phyloP scores from a whole-genome alignment of 805 yeast genomes.

The Candida sphagnicola region DNA sequence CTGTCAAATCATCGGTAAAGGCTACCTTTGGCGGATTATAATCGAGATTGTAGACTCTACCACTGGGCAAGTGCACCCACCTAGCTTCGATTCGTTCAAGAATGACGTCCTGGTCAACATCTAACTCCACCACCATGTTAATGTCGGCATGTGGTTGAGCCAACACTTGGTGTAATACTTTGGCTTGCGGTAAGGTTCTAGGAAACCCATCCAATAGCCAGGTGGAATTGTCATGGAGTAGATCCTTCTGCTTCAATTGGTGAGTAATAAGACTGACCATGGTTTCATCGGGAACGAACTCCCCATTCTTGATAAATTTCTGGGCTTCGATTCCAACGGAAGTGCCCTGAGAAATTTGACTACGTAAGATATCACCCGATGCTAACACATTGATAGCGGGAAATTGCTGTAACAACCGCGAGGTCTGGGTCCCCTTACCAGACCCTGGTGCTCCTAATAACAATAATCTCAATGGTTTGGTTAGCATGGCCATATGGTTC shows the following conservation, averaged over 20 bases:
- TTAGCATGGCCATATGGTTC: slow-evolving; percentile 2
- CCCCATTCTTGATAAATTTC: slow-evolving; percentile 55
- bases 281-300: slow-evolving; percentile 66
- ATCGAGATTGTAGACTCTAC: slow-evolving; percentile 79
- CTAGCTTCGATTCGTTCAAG: slow-evolving; percentile 78
- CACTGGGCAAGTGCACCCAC: slow-evolving; percentile 81
- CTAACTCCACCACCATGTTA: slow-evolving; percentile 79
- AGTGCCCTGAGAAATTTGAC: slow-evolving; percentile 55
- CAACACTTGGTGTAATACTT: slow-evolving; percentile 43
- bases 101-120: slow-evolving; percentile 83
- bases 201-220: slow-evolving; percentile 95
- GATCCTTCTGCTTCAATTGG: slow-evolving; percentile 41
- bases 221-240: slow-evolving; percentile 42
- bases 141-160: slow-evolving; percentile 36
- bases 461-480: slow-evolving; percentile 56
- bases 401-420: slow-evolving; percentile 53
- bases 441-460: slow-evolving; percentile 93
- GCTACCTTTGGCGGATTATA: slow-evolving; percentile 86
- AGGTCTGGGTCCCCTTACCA: slow-evolving; percentile 89
- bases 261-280: slow-evolving; percentile 57
- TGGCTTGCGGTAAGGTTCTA: slow-evolving; percentile 72
- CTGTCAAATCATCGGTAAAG: slow-evolving; percentile 83
- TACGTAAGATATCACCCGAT: slow-evolving; percentile 80
- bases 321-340: slow-evolving; percentile 56
- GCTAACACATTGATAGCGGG: slow-evolving; percentile 59